Conservation (phyloP, 176 grass and related monocot genomes). For the Rhynchospora breviuscula region DNA sequence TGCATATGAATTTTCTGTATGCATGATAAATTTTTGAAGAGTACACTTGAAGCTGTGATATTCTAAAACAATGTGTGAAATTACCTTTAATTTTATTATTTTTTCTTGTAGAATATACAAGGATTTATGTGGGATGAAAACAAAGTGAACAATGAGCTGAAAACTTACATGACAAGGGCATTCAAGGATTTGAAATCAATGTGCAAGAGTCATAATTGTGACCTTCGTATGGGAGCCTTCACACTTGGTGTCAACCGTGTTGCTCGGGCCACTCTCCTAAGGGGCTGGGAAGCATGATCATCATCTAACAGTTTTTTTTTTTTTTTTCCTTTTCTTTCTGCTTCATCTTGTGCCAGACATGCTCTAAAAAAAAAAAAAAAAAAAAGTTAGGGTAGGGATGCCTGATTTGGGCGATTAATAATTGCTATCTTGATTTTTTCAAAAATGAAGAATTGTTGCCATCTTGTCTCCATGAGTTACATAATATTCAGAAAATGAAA, state of each 20-base stretch:
- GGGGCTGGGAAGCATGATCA: constrained; percentile 76
- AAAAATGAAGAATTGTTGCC: background rate
- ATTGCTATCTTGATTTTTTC: background rate
- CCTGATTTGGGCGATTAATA: background rate
- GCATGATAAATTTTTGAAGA: background rate
- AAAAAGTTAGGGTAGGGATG: no score
- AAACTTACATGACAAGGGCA: constrained; percentile 66
- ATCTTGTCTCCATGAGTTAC: background rate
- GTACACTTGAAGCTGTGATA: background rate
- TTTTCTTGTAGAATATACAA: constrained; percentile 70
- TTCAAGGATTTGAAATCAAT: constrained; percentile 74
- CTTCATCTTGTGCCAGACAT: background rate
- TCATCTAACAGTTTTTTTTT: background rate
- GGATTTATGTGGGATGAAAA: constrained; percentile 98
- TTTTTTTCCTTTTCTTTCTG: background rate
- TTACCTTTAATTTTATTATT: background rate
- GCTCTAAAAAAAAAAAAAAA: background rate
- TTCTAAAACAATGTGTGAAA: background rate
- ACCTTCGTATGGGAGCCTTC: constrained; percentile 97
- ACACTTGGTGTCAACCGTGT: constrained; percentile 92
- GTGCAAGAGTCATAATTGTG: constrained; percentile 72
- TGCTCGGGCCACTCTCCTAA: constrained; percentile 71
- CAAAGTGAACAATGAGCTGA: constrained; percentile 81
- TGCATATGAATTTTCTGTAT: background rate
- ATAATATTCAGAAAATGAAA: background rate